phyloP scores from a whole-genome alignment of 2,329 filamentous ascomycete genomes.

The Ascochyta lentis region DNA sequence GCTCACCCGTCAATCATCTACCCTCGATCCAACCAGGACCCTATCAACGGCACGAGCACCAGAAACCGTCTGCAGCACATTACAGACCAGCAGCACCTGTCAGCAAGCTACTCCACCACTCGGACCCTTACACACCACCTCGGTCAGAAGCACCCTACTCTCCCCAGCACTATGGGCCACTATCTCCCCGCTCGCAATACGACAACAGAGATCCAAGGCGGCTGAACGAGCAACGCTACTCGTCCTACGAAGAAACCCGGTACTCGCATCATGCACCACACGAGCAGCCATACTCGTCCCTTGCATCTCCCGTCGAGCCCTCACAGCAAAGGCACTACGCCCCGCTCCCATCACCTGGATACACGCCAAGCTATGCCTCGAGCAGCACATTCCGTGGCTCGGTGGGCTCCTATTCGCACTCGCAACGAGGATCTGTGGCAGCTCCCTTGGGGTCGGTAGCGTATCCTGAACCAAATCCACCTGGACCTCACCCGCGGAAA shows the following conservation, averaged over 20 bases:
- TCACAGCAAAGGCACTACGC: slow-evolving; percentile 44
- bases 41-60: slow-evolving; percentile 39
- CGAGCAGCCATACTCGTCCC: slow-evolving; percentile 45
- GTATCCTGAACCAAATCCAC: slow-evolving; percentile 40
- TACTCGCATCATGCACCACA: slow-evolving; percentile 36
- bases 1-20: slow-evolving; percentile 48
- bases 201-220: slow-evolving; percentile 38
- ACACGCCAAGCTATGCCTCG: slow-evolving; percentile 49
- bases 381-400: slow-evolving; percentile 49
- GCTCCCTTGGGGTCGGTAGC: slow-evolving; percentile 41
- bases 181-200: slow-evolving; percentile 47
- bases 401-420: slow-evolving; percentile 46
- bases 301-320: slow-evolving; percentile 46
- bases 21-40: slow-evolving; percentile 46
- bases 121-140: slow-evolving; percentile 49
- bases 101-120: slow-evolving; percentile 44
- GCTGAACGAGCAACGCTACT: slow-evolving; percentile 39
- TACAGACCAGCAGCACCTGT: slow-evolving; percentile 42
- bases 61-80: slow-evolving; percentile 30
- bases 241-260: slow-evolving; percentile 43
- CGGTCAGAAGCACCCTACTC: slow-evolving; percentile 50
- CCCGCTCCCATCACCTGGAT: slow-evolving; percentile 48
- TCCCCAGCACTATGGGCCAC: slow-evolving; percentile 48
- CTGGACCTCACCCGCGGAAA: slow-evolving; percentile 41
- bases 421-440: slow-evolving; percentile 44